Percentiles rank a stretch among this genome's conserved stretches.
Evolutionary conservation across 768 basidiomycete genomes (phyloP).

Genomic region (Tephrocybe rancida): DNA sequence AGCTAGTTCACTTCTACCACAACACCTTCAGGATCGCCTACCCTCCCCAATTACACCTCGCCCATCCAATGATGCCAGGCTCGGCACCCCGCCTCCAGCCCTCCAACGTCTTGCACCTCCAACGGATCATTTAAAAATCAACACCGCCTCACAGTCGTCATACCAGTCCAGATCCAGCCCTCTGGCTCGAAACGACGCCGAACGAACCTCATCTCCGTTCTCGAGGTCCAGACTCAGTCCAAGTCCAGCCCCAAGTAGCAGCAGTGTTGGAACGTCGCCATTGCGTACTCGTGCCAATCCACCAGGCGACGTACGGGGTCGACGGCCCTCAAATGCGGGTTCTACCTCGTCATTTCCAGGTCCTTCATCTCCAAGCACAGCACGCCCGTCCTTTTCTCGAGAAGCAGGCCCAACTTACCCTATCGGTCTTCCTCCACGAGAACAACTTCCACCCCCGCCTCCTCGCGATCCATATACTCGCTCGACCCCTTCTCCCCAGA

Average conservation of each 20-base stretch:
- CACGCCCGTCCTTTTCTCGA: slow-evolving; percentile 17
- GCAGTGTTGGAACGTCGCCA: slow-evolving; percentile 18
- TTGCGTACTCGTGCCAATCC: slow-evolving; percentile 26
- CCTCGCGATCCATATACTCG: background rate
- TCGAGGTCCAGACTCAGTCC: slow-evolving; percentile 18
- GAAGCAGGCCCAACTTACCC: background rate
- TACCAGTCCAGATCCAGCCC: slow-evolving; percentile 39
- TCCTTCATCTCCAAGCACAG: slow-evolving; percentile 12
- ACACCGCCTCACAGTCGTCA: slow-evolving; percentile 26
- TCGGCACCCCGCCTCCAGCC: too few relatives aligned
- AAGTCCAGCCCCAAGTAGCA: slow-evolving; percentile 12
- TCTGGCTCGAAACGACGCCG: slow-evolving; percentile 27
- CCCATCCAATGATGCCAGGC: background rate
- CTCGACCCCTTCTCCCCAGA: slow-evolving; percentile 15
- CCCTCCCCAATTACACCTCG: slow-evolving; percentile 17
- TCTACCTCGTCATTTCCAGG: background rate
- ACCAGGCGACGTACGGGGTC: slow-evolving; percentile 19
- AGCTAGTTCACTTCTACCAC: slow-evolving; percentile 48
- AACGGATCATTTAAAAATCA: slow-evolving; percentile 33
- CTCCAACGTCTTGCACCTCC: slow-evolving; percentile 28
- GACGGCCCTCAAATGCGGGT: slow-evolving; percentile 24
- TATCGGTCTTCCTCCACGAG: slow-evolving; percentile 2
- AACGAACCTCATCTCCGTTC: slow-evolving; percentile 18
- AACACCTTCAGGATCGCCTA: slow-evolving; percentile 50
- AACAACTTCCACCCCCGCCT: background rate